Percentiles rank a stretch among this genome's conserved stretches.
These are phyloP conservation scores for Polyplosphaeria fusca DNA, from an alignment of 495 filamentous ascomycete genomes.

Conservation along the genomic window DNA sequence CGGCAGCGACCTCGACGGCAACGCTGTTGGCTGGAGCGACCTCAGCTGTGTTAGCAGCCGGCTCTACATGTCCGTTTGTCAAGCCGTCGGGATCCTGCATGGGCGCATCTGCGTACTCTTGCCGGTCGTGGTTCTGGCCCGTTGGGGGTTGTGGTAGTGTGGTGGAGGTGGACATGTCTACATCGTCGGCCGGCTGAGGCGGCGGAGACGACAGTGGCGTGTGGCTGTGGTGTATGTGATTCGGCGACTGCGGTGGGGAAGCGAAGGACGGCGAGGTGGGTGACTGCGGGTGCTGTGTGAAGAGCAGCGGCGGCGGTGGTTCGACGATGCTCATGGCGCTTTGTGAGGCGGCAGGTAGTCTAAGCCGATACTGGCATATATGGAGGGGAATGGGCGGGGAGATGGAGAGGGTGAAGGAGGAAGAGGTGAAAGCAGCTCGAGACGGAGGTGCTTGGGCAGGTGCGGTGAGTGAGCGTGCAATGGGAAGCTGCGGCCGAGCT, in stretches of 20 bases:
- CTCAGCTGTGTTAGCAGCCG: not conserved
- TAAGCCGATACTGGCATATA: not conserved
- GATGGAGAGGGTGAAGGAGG: not conserved
- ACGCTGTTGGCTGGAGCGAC: not conserved
- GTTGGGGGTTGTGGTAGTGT: constrained; percentile 26
- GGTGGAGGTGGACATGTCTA: constrained; percentile 36
- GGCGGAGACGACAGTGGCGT: constrained; percentile 24
- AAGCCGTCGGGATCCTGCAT: constrained; percentile 27
- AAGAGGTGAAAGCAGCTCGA: not conserved
- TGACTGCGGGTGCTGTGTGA: constrained; percentile 20
- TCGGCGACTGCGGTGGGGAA: constrained; percentile 28
- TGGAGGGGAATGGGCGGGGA: not conserved
- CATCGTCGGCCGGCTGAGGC: constrained; percentile 27
- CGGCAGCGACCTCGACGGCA: constrained; percentile 26
- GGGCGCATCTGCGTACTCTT: constrained; percentile 20
- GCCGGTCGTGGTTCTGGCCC: constrained; percentile 38
- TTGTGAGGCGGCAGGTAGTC: not conserved
- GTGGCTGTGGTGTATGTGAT: constrained; percentile 22
- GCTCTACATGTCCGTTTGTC: constrained; percentile 22
- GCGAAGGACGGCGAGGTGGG: constrained; percentile 23
- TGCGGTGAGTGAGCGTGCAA: not conserved
- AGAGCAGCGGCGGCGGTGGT: constrained; percentile 34
- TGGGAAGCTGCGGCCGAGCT: constrained; percentile 5
- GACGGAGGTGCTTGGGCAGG: not conserved
- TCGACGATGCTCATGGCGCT: constrained; percentile 34